phyloP scores from a whole-genome alignment of 2,329 filamentous ascomycete genomes.

The Curvularia sp. region DNA sequence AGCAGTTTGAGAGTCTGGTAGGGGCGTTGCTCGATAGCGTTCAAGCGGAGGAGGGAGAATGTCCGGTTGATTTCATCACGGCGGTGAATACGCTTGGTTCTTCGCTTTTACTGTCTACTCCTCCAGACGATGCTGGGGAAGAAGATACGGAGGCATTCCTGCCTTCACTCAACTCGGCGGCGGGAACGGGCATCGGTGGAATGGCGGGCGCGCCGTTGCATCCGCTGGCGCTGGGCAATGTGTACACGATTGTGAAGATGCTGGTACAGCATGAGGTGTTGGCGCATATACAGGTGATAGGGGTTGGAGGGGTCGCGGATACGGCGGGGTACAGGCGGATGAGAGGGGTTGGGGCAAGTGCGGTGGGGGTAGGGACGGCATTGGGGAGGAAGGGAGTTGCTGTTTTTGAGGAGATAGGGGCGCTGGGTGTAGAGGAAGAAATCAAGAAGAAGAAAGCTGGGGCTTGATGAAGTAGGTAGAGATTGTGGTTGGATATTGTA shows the following conservation, averaged over 20 bases:
- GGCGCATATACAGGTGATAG: slow-evolving; percentile 68
- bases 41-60: neutral
- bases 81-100: slow-evolving; percentile 77
- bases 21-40: slow-evolving; percentile 55
- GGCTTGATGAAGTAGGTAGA: neutral
- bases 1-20: slow-evolving; percentile 67
- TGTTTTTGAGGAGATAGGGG: slow-evolving; percentile 68
- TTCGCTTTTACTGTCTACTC: slow-evolving; percentile 62
- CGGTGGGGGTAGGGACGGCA: slow-evolving; percentile 71
- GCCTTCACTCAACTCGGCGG: slow-evolving; percentile 59
- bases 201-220: slow-evolving; percentile 76
- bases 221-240: slow-evolving; percentile 76
- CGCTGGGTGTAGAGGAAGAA: neutral
- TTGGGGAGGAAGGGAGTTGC: slow-evolving; percentile 67
- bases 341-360: slow-evolving; percentile 66
- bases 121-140: no score
- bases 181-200: slow-evolving; percentile 68
- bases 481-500: neutral
- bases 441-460: neutral
- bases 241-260: slow-evolving; percentile 68
- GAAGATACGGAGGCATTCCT: slow-evolving; percentile 21
- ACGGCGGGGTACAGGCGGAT: slow-evolving; percentile 68
- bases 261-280: slow-evolving; percentile 61
- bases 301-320: slow-evolving; percentile 75
- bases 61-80: slow-evolving; percentile 71